Evolutionary conservation across 345 rosid genomes (phyloP).

Genomic region (Aurinia saxatilis): DNA sequence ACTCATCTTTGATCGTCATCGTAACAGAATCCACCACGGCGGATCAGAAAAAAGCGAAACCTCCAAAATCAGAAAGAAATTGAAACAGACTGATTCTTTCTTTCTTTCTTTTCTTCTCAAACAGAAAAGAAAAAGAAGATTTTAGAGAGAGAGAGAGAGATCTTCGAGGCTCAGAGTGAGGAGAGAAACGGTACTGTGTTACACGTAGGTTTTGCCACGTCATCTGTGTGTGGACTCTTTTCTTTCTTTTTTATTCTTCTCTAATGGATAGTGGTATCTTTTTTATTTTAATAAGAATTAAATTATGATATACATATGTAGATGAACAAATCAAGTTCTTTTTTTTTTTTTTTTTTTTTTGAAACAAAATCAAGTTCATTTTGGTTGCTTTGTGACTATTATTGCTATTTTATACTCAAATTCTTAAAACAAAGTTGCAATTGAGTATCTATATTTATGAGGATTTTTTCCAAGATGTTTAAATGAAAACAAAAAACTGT

Average conservation of each 20-base stretch:
- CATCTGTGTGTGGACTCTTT: conserved; percentile 10
- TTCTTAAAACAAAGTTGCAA: neutral
- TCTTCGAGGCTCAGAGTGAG: neutral
- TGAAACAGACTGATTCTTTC: neutral
- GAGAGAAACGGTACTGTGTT: conserved; percentile 20
- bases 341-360: too few relatives aligned
- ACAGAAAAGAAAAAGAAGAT: neutral
- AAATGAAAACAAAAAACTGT: neutral
- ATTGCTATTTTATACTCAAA: neutral
- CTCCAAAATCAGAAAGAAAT: neutral
- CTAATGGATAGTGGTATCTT: neutral
- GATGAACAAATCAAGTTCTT: neutral
- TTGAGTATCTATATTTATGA: neutral
- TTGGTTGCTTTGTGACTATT: neutral
- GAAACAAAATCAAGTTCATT: neutral
- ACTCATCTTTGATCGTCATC: conserved; percentile 83
- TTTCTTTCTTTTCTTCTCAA: too few relatives aligned
- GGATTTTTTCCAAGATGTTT: neutral
- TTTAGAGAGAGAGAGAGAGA: neutral
- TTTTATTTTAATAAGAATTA: neutral
- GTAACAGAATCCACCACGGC: too few relatives aligned
- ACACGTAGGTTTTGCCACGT: conserved; percentile 28
- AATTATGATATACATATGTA: neutral
- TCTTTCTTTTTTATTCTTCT: neutral
- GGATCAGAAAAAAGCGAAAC: neutral